A percentile compares a stretch with the other conserved stretches of the same genome.
Conservation (phyloP, 208 protist species). For the Kentomonas sorsogonicus region DNA sequence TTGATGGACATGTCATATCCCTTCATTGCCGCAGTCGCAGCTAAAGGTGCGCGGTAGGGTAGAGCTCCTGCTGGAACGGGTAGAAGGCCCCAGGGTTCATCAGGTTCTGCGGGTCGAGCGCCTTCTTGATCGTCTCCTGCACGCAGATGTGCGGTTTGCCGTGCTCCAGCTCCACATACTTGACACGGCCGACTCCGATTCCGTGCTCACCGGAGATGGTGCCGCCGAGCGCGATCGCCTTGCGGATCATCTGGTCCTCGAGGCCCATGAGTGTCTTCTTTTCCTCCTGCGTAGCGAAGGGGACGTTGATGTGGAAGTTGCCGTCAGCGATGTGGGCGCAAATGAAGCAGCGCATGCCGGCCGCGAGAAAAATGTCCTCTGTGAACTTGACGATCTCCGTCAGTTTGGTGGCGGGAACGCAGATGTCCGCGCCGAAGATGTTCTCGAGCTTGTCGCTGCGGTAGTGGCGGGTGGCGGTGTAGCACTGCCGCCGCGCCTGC, state of each 20-base stretch:
- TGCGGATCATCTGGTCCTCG: conserved; percentile 67
- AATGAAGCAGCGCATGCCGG: conserved; percentile 27
- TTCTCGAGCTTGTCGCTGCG: conserved; percentile 26
- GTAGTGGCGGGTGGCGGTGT: conserved; percentile 20
- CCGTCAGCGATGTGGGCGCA: conserved; percentile 88
- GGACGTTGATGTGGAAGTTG: conserved; percentile 86
- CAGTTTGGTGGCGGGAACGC: conserved; percentile 79
- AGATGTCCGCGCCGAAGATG: conserved; percentile 71
- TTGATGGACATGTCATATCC: too few relatives aligned
- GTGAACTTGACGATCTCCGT: conserved; percentile 65
- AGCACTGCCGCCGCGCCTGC: conserved; percentile 31
- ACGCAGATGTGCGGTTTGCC: conserved; percentile 63
- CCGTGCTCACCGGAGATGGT: conserved; percentile 88
- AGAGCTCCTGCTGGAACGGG: conserved; percentile 36
- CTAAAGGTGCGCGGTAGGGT: conserved; percentile 33
- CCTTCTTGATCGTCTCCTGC: conserved; percentile 78
- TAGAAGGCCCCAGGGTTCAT: conserved; percentile 88
- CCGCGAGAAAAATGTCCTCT: conserved; percentile 51
- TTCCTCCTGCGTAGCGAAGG: conserved; percentile 46
- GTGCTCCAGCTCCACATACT: conserved; percentile 50
- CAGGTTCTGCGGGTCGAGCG: conserved; percentile 80
- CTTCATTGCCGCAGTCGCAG: not conserved
- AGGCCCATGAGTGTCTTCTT: conserved; percentile 29
- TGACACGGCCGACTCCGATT: conserved; percentile 71
- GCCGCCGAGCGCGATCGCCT: conserved; percentile 59